phyloP scores from a whole-genome alignment of 208 protist genomes.

The Trypanosoma vivax region DNA sequence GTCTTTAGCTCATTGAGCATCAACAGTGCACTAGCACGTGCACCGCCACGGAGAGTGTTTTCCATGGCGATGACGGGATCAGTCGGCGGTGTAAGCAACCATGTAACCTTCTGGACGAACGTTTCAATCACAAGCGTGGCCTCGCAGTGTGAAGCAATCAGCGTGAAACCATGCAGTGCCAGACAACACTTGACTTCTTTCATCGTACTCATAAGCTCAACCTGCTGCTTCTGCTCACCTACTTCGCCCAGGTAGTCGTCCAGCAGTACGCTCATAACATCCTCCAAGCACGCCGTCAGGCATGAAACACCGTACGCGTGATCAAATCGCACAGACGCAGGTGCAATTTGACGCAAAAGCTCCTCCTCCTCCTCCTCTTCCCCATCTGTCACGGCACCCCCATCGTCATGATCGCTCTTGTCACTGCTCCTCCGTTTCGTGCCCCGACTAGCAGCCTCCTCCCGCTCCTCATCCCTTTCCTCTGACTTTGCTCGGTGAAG shows the following conservation, averaged over 20 bases:
- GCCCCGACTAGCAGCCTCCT: not conserved
- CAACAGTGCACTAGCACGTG: slow-evolving; percentile 47
- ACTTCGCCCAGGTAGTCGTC: slow-evolving; percentile 90
- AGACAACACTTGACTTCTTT: slow-evolving; percentile 84
- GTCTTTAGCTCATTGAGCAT: slow-evolving; percentile 57
- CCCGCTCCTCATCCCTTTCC: too few species aligned
- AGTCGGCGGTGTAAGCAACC: slow-evolving; percentile 78
- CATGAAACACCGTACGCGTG: slow-evolving; percentile 59
- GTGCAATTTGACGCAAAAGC: slow-evolving; percentile 37
- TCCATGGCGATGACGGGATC: slow-evolving; percentile 22
- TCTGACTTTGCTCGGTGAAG: too few species aligned
- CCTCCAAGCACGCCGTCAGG: slow-evolving; percentile 59
- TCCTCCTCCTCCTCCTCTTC: slow-evolving; percentile 26
- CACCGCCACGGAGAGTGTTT: slow-evolving; percentile 48
- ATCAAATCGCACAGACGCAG: slow-evolving; percentile 38
- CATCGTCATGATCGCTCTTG: slow-evolving; percentile 7
- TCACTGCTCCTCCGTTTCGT: not conserved
- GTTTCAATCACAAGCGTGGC: slow-evolving; percentile 59
- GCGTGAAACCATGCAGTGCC: slow-evolving; percentile 77
- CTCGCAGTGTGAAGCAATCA: slow-evolving; percentile 71
- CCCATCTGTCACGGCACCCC: not conserved
- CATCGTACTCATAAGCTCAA: slow-evolving; percentile 90
- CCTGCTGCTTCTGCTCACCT: slow-evolving; percentile 83
- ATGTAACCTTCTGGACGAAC: slow-evolving; percentile 76
- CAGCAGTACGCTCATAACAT: slow-evolving; percentile 77